These are phyloP conservation scores for Syzygium aqueum DNA, from an alignment of 345 rosid species.

Conservation along the genomic window DNA sequence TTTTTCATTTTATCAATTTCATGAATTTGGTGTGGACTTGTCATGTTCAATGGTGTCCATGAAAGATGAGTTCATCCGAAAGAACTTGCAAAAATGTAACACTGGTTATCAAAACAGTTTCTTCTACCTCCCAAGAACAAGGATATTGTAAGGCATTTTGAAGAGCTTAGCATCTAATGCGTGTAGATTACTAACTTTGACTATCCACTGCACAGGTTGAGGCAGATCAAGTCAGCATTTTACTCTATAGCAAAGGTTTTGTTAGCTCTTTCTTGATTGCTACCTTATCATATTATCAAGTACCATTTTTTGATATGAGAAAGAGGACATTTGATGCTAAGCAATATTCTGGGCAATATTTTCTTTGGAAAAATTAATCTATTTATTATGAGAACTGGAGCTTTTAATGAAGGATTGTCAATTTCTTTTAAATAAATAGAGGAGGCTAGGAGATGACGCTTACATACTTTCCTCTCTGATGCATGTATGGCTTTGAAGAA, in stretches of 20 bases:
- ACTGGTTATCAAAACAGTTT: neutral
- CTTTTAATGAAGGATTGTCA: neutral
- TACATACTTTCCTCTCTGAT: neutral
- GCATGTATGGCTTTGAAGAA: neutral
- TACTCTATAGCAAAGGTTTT: constrained; percentile 70
- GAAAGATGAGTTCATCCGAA: neutral
- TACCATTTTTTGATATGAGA: neutral
- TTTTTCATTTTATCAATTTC: neutral
- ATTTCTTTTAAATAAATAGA: neutral
- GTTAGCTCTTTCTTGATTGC: neutral
- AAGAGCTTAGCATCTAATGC: neutral
- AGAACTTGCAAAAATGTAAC: neutral
- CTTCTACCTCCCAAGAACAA: neutral
- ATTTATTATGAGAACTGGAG: neutral
- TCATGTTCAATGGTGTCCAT: neutral
- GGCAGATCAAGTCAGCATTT: constrained; percentile 91
- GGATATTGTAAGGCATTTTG: neutral
- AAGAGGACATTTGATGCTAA: neutral
- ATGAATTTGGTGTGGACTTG: neutral
- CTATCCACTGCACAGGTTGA: constrained; percentile 38
- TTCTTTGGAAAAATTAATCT: neutral
- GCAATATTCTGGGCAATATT: neutral
- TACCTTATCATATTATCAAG: neutral
- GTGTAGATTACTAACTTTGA: neutral
- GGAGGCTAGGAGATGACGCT: neutral